phyloP scores from a whole-genome alignment of 179 eudicot genomes.

The Beta corolliflora region DNA sequence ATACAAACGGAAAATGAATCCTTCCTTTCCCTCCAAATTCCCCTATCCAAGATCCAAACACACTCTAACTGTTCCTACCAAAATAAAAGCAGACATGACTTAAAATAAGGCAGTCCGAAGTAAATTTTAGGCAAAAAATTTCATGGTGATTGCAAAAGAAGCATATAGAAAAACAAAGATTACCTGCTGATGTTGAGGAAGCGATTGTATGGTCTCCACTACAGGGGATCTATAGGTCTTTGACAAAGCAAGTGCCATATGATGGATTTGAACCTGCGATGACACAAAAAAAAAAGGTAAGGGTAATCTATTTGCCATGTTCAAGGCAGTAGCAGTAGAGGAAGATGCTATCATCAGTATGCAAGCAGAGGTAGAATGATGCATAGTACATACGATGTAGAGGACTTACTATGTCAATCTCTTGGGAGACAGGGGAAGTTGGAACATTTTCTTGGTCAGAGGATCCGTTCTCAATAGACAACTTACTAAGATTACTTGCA shows the following conservation, averaged over 20 bases:
- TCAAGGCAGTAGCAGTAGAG: background rate
- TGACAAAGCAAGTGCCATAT: slow-evolving; percentile 90
- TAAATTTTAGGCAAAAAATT: background rate
- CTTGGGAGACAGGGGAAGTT: slow-evolving; percentile 29
- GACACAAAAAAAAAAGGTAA: background rate
- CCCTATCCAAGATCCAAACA: too few relatives aligned
- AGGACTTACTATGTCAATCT: slow-evolving; percentile 52
- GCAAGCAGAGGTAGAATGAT: background rate
- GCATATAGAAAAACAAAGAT: background rate
- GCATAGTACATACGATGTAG: background rate
- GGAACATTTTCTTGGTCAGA: slow-evolving; percentile 46
- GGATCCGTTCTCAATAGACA: slow-evolving; percentile 32
- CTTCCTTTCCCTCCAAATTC: too few relatives aligned
- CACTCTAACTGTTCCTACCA: too few relatives aligned
- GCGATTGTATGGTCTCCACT: slow-evolving; percentile 84
- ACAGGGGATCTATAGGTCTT: slow-evolving; percentile 73
- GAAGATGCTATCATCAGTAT: background rate
- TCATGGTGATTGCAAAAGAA: background rate
- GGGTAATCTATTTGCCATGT: background rate
- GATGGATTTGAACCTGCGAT: slow-evolving; percentile 76
- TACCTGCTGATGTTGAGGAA: slow-evolving; percentile 99
- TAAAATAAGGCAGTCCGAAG: background rate
- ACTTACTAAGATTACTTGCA: slow-evolving; percentile 23
- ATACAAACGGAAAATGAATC: too few relatives aligned
- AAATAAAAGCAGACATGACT: background rate